Evolutionary conservation across 495 filamentous ascomycete genomes (phyloP), one percentile per base, ranked within the genome.

Genomic region (Xylaria cubensis): DNA sequence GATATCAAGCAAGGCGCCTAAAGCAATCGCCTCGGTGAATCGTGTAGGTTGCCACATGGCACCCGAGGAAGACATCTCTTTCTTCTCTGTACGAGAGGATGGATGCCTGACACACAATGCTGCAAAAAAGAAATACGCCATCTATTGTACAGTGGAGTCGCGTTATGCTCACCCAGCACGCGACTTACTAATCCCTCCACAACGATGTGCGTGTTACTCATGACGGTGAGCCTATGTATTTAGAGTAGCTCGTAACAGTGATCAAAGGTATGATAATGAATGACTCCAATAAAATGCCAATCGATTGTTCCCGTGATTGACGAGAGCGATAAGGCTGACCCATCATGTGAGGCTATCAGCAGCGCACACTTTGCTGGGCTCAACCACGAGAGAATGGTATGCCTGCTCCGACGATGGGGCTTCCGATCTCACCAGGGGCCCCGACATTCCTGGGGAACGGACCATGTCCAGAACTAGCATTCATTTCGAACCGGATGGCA

Each of bases 351-450:
- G 13, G 34, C 34, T 24, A 32, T 21, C 19, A 12, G n/a, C 15
- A 46, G n/a, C 50, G 15, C 36, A 44, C 34, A 26, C 41, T 59
- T 59, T 44, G 12, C 5, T 24, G n/a, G 48, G n/a, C 5, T 48
- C 32, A 71, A 8, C 59, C 59, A 55, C 69, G 69, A 26, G 69
- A 32, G 48, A 64, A 71, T 67, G 63, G 70, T 46, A 32, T 69
- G 32, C 75, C 74, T 39, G 69, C 65, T 86, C 78, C 93, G 84
- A 88, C 88, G 84, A 82, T 76, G 13, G 84, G 84, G 71, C 84
- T 86, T 26, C 87, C 84, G 61, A 89, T 86, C 72, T 90, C 82
- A n/a, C 87, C 84, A 26, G 70, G 70, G 34, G 84, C 82, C 17
- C 85, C 84, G 4, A 88, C 77, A 29, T 77, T 82, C 50, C 84